A percentile compares a stretch with the other conserved stretches of the same genome.
phyloP scores from a whole-genome alignment of 805 yeast species.

The Ogataea trehalophila region DNA sequence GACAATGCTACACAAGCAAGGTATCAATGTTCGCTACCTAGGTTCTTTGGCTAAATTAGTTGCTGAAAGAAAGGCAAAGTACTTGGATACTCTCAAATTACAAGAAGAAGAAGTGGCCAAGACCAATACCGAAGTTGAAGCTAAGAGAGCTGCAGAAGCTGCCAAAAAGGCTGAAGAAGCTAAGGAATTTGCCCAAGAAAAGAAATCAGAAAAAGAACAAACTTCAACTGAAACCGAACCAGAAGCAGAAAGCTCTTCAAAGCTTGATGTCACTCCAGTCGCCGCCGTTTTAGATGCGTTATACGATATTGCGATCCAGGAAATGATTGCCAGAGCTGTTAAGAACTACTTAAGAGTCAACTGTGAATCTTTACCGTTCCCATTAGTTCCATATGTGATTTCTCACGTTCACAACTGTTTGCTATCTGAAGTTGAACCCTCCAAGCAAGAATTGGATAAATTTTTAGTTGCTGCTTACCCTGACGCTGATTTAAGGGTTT shows the following conservation, averaged over 20 bases:
- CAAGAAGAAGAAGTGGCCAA: slow-evolving; percentile 31
- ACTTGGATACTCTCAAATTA: slow-evolving; percentile 9
- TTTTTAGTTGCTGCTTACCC: slow-evolving; percentile 37
- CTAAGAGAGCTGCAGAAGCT: slow-evolving; percentile 27
- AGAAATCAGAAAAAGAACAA: slow-evolving; percentile 27
- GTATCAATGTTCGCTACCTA: slow-evolving; percentile 86
- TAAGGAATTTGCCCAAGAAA: slow-evolving; percentile 22
- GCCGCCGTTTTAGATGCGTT: slow-evolving; percentile 44
- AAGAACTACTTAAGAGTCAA: slow-evolving; percentile 65
- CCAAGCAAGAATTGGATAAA: slow-evolving; percentile 40
- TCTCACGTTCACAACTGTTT: slow-evolving; percentile 70
- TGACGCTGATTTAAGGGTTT: slow-evolving; percentile 37
- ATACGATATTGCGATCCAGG: slow-evolving; percentile 46
- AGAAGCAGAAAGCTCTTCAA: slow-evolving; percentile 22
- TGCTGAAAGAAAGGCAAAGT: slow-evolving; percentile 20
- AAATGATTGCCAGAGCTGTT: slow-evolving; percentile 73
- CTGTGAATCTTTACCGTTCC: slow-evolving; percentile 43
- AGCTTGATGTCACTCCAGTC: slow-evolving; percentile 40
- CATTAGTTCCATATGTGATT: slow-evolving; percentile 54
- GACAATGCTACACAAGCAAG: slow-evolving; percentile 63
- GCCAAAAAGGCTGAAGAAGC: slow-evolving; percentile 11
- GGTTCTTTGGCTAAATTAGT: slow-evolving; percentile 49
- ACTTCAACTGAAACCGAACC: slow-evolving; percentile 32
- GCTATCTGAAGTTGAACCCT: slow-evolving; percentile 35
- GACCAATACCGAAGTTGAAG: slow-evolving; percentile 13